A percentile compares a stretch with the other conserved stretches of the same genome.
These are phyloP conservation scores for Eucalyptus melliodora DNA, from an alignment of 345 rosid genomes.

Conservation along the genomic window DNA sequence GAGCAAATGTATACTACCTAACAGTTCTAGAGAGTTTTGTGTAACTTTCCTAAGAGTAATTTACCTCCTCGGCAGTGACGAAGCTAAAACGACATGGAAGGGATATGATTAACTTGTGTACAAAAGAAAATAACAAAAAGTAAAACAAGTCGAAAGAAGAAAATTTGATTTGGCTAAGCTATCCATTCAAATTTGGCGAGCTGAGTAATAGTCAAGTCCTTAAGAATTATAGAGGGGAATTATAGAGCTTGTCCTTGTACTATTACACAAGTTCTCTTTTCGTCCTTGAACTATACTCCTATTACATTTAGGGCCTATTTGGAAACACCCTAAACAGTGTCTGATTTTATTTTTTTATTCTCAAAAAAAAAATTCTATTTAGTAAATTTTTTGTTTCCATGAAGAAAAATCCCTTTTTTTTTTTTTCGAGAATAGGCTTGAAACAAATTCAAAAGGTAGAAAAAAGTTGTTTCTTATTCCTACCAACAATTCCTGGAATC, in stretches of 20 bases:
- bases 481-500: no score
- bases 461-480: no score
- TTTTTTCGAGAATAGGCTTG: no score
- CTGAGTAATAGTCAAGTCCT: background rate
- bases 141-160: background rate
- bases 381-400: no score
- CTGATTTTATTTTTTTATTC: no score
- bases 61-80: background rate
- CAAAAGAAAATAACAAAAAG: background rate
- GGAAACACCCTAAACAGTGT: no score
- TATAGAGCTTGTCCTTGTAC: background rate
- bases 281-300: background rate
- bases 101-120: background rate
- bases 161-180: background rate
- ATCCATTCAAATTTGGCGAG: background rate
- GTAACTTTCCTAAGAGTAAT: background rate
- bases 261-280: background rate
- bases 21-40: background rate
- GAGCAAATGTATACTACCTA: background rate
- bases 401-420: rapidly evolving
- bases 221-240: background rate
- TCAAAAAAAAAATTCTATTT: no score
- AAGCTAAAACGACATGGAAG: background rate
- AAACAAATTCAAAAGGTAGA: no score
- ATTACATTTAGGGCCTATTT: background rate